phyloP scores from a whole-genome alignment of 2,329 filamentous ascomycete species.

The Alternaria gansuensis region DNA sequence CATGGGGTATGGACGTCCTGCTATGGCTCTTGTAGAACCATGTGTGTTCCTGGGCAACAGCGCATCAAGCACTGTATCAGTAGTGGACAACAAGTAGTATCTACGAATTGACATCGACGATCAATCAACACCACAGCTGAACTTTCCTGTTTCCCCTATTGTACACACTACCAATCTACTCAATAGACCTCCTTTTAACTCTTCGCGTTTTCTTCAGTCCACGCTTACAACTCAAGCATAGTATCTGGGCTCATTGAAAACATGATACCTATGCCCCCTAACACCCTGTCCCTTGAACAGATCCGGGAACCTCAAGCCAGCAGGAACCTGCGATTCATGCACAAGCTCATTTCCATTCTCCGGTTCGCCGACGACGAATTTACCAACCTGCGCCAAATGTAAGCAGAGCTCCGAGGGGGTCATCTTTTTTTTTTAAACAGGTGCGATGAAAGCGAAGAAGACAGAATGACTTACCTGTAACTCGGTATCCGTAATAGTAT shows the following conservation, averaged over 20 bases:
- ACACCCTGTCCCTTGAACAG: constrained; percentile 87
- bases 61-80: constrained; percentile 1
- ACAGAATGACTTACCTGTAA: constrained; percentile 70
- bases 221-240: constrained; percentile 31
- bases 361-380: constrained; percentile 83
- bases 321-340: constrained; percentile 76
- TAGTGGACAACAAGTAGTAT: constrained; percentile 8
- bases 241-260: constrained; percentile 76
- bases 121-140: constrained; percentile 1
- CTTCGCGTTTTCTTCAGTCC: background rate
- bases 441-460: background rate
- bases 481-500: constrained; percentile 96
- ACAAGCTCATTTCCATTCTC: constrained; percentile 72
- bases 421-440: too few relatives aligned
- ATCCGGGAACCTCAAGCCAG: constrained; percentile 81
- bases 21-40: constrained; percentile 1
- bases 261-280: constrained; percentile 89
- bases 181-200: background rate
- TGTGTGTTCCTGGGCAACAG: constrained; percentile 5
- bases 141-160: background rate
- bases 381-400: constrained; percentile 69
- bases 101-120: constrained; percentile 1
- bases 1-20: constrained; percentile 12
- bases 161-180: background rate
- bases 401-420: too few relatives aligned